Conservation (phyloP, 129 eudicot genomes). For the Tanacetum coccineum region DNA sequence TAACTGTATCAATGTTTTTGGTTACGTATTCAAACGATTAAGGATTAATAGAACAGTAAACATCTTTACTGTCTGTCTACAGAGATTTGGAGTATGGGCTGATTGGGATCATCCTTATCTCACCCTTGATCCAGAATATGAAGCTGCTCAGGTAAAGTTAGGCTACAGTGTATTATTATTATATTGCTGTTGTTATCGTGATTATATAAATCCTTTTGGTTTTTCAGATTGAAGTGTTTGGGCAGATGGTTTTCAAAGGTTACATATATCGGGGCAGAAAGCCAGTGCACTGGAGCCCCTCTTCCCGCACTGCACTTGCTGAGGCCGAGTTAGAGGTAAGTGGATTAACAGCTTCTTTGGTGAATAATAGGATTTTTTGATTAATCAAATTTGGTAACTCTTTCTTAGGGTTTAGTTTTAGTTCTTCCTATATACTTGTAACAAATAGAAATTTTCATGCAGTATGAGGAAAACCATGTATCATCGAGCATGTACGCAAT, state of each 20-base stretch:
- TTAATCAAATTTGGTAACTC: background rate
- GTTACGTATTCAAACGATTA: background rate
- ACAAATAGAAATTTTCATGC: constrained; percentile 29
- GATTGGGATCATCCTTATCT: constrained; percentile 97
- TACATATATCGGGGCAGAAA: constrained; percentile 91
- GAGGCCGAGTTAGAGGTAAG: constrained; percentile 96
- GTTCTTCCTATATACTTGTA: constrained; percentile 16
- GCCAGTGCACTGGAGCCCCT: constrained; percentile 99
- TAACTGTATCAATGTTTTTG: background rate
- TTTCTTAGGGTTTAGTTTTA: background rate
- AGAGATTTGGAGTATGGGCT: constrained; percentile 96
- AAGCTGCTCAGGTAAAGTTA: constrained; percentile 81
- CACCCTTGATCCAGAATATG: constrained; percentile 96
- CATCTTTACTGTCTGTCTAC: constrained; percentile 23
- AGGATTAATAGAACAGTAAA: background rate
- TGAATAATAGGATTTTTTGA: constrained; percentile 1
- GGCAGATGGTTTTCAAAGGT: constrained; percentile 83
- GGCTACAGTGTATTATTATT: background rate
- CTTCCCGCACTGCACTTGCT: constrained; percentile 97
- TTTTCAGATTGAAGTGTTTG: constrained; percentile 88
- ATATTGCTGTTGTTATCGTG: background rate
- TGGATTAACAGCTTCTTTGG: constrained; percentile 14
- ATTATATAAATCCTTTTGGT: background rate
- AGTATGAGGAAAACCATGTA: constrained; percentile 97
- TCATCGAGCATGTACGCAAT: constrained; percentile 89